A percentile compares a stretch with the other conserved stretches of the same genome.
phyloP scores from a whole-genome alignment of 176 grass and related monocot genomes.

The Hyparrhenia diplandra region DNA sequence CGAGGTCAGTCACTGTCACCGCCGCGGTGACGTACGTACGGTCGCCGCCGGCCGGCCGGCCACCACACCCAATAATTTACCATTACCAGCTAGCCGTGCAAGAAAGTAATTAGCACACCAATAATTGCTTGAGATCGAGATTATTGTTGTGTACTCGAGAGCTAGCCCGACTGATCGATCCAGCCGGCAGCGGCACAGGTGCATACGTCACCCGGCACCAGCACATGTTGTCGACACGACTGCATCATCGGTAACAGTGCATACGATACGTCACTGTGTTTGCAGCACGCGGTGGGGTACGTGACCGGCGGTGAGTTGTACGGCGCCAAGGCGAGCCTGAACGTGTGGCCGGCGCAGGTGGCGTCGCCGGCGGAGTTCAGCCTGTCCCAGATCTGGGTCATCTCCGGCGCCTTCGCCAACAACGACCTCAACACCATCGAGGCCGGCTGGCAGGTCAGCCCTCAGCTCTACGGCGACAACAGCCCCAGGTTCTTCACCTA shows the following conservation, averaged over 20 bases:
- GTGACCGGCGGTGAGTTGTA: slow-evolving; percentile 71
- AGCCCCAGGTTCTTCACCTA: slow-evolving; percentile 91
- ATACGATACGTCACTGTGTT: neutral
- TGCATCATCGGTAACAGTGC: neutral
- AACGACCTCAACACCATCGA: slow-evolving; percentile 98
- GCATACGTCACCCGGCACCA: neutral
- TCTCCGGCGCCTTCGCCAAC: slow-evolving; percentile 74
- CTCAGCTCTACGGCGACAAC: slow-evolving; percentile 79
- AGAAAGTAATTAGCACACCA: too few relatives aligned
- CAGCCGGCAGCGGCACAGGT: neutral
- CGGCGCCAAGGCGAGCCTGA: slow-evolving; percentile 84
- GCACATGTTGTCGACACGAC: neutral
- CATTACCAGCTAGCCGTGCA: neutral
- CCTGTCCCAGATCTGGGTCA: slow-evolving; percentile 94
- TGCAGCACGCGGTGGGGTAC: slow-evolving; percentile 93
- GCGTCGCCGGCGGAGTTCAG: slow-evolving; percentile 82
- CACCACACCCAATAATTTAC: neutral
- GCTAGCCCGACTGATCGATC: too few relatives aligned
- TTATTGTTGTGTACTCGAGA: neutral
- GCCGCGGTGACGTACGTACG: too few relatives aligned
- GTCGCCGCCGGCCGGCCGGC: too few relatives aligned
- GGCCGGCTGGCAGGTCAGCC: slow-evolving; percentile 99
- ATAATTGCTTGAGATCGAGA: neutral
- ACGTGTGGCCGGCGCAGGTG: slow-evolving; percentile 86
- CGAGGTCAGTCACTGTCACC: slow-evolving; percentile 38